Evolutionary conservation across 2,329 filamentous ascomycete genomes (phyloP).

Genomic region (Microdochium paspali): DNA sequence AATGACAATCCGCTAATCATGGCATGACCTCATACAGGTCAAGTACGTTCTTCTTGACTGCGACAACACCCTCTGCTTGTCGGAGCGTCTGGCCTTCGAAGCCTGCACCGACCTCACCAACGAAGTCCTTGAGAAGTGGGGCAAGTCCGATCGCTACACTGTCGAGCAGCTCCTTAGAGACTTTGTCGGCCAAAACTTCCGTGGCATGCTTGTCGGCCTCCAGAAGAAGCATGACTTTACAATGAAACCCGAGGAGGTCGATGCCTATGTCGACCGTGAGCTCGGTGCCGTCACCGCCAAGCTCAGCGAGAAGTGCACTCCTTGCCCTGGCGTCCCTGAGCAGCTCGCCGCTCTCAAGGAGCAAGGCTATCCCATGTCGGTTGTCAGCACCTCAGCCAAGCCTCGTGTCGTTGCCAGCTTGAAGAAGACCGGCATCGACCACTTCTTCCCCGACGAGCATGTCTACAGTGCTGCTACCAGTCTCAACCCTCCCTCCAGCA

Average conservation of each 20-base stretch:
- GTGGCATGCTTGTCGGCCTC: conserved; percentile 62
- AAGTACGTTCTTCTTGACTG: conserved; percentile 52
- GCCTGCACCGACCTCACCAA: conserved; percentile 68
- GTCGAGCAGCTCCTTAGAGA: conserved; percentile 59
- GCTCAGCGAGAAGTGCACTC: conserved; percentile 49
- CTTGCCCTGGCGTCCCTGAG: conserved; percentile 49
- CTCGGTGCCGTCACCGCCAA: conserved; percentile 62
- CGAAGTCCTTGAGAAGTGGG: conserved; percentile 56
- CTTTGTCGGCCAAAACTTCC: conserved; percentile 73
- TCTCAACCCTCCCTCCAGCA: conserved; percentile 57
- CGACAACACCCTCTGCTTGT: conserved; percentile 71
- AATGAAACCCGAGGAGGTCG: conserved; percentile 50
- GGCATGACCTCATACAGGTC: conserved; percentile 29
- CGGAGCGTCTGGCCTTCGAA: conserved; percentile 66
- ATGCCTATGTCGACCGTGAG: conserved; percentile 56
- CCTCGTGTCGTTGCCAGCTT: conserved; percentile 60
- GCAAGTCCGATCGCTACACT: conserved; percentile 54
- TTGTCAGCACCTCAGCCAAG: conserved; percentile 62
- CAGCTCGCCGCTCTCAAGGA: conserved; percentile 49
- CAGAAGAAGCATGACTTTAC: conserved; percentile 60
- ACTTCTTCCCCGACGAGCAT: conserved; percentile 57
- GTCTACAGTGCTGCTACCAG: conserved; percentile 65
- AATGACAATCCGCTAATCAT: neutral
- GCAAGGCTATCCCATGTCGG: conserved; percentile 55
- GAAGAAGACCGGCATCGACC: conserved; percentile 57